Evolutionary conservation across 2,329 filamentous ascomycete genomes (phyloP), one percentile per base, ranked within the genome.

Genomic region (Zalaria sp.): DNA sequence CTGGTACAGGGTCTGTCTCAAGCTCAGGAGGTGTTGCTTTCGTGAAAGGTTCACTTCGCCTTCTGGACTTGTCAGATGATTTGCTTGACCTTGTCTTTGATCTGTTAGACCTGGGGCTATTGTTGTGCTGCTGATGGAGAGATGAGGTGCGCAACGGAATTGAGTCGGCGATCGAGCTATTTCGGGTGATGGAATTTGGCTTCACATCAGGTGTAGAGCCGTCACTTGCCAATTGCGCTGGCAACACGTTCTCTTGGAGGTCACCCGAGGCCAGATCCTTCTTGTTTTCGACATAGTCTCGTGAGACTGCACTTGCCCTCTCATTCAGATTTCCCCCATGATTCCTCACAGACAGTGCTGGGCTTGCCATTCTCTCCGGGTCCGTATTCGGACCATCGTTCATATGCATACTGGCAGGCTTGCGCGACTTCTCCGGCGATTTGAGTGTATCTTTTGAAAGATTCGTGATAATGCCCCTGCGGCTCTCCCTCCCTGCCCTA

Each of bases 141-240:
- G 58, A 61, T 27, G 58, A 61, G 5, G 51, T 57, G 26, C 58
- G 45, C 5, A 50, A 51, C 7, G 57, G 57, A 18, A 60, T 55
- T 2, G 57, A 57, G 40, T 59, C 56, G 3, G 46, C 43, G 31
- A 59, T 57, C 5, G 50, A 51, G 35, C 50, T 52, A 7, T 43
- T 43, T 28, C 35, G 37, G n/a, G 7, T 32, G 2, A 3, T n/a
- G 7, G 29, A n/a, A 32, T n/a, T 32, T 32, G 29, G 7, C 29
- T n/a, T 32, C 29, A 7, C 29, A 2, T 32, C 29, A 32, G 29
- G 29, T 32, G 29, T n/a, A 18, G 18, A 18, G 2, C 18, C 2
- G 18, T 18, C 18, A 18, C 18, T 18, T 18, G 18, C 18, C 18
- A 18, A 18, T 18, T 18, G 18, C 18, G 18, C 18, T 18, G 18